phyloP scores from a whole-genome alignment of 768 basidiomycete genomes.

The Cystobasidium tubakii region DNA sequence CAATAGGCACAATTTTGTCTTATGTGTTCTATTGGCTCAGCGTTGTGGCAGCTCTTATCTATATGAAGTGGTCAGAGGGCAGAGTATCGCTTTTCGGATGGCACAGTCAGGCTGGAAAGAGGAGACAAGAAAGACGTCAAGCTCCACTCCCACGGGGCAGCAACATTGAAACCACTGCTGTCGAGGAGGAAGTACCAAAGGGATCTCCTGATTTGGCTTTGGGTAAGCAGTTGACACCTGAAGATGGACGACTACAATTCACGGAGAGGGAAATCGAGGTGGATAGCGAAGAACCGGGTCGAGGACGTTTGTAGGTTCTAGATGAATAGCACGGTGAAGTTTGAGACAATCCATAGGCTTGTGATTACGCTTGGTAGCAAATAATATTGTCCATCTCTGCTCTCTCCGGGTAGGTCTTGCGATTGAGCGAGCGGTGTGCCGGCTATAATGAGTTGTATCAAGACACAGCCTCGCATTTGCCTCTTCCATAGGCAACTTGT shows the following conservation, averaged over 20 bases:
- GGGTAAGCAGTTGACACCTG: background rate
- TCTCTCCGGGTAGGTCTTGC: no score
- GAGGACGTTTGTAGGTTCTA: background rate
- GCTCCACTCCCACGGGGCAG: background rate
- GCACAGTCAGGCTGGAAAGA: slow-evolving; percentile 4
- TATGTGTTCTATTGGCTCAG: slow-evolving; percentile 92
- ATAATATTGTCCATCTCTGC: no score
- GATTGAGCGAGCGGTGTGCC: no score
- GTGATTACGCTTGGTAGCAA: no score
- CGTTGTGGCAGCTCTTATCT: slow-evolving; percentile 63
- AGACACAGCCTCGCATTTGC: no score
- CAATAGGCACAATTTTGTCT: slow-evolving; percentile 70
- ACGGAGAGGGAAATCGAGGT: background rate
- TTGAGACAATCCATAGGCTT: no score
- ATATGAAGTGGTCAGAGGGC: slow-evolving; percentile 51
- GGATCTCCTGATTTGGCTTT: background rate
- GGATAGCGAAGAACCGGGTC: background rate
- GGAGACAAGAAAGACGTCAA: slow-evolving; percentile 1
- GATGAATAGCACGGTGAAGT: no score
- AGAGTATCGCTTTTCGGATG: slow-evolving; percentile 8
- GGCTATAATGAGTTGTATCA: no score
- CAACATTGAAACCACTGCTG: background rate
- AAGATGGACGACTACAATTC: background rate
- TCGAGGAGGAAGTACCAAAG: background rate
- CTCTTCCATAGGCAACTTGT: no score